Evolutionary conservation across 139 green algal genomes (phyloP), one percentile per base, ranked within the genome.

Genomic region (Coccomyxa sp.): DNA sequence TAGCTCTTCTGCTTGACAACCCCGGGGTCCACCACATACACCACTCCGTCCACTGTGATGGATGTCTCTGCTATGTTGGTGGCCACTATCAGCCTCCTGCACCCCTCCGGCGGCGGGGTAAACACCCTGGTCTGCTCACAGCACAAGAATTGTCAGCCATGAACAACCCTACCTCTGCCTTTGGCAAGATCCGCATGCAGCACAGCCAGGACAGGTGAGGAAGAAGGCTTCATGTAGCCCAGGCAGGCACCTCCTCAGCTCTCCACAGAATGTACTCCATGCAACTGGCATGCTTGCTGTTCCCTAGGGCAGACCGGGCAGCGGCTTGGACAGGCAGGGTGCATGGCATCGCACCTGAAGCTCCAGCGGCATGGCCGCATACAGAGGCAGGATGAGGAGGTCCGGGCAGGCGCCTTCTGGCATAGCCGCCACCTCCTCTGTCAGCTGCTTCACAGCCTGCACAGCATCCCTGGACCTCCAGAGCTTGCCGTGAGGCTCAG

Each of bases 11-110:
- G 89, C 90, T 99, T 99, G 38, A 97, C 92, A 55, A 95, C 72
- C 35, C 96, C 96, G 29, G 85, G 81, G 86, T 98, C 94, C 38
- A 97, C 82, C 37, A 98, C 94, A 72, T 97, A 98, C 78, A 95
- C 90, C 35, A 98, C 90, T 39, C 92, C 93, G 55, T 85, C 88
- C 83, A 95, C 91, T 70, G 96, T 99, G 41, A 99, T 86, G 64
- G 89, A 95, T 27, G 96, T 99, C 82, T 99, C 96, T 18, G 96
- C 96, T 39, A 99, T 91, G 85, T 99, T 99, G 74, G 96, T 99
- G 27, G 96, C 92, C 68, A 98, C 85, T 37, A 99, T 94, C 80
- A 91, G 90, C 29, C 95, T 86, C 22, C 96, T 84, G 74, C 91
- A 87, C 6, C 90, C 92, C 36, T 79, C 31, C 2, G 92, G 90